A percentile compares a stretch with the other conserved stretches of the same genome.
phyloP scores from a whole-genome alignment of 495 filamentous ascomycete genomes.

The Saxophila tyrrhenica region DNA sequence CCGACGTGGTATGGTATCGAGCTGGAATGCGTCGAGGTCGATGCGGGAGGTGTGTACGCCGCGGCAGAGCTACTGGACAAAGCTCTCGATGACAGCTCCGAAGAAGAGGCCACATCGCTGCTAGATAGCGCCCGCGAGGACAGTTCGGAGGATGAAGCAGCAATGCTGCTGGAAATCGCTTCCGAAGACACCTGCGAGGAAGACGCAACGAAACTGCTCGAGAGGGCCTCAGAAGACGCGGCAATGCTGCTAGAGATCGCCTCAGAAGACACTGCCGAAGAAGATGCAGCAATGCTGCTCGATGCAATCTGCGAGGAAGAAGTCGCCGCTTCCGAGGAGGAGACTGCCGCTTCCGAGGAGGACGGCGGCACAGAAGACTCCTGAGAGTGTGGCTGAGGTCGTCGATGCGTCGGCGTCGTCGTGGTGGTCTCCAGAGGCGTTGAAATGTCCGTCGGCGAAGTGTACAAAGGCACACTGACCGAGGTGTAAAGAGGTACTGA shows the following conservation, averaged over 20 bases:
- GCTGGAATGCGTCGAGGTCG: too few species aligned
- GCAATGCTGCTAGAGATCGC: too few species aligned
- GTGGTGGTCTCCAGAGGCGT: not conserved
- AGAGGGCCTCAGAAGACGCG: too few species aligned
- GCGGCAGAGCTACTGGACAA: not conserved
- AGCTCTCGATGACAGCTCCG: not conserved
- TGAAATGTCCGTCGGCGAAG: not conserved
- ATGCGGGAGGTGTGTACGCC: not conserved
- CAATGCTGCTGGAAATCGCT: not conserved
- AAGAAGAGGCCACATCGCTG: not conserved
- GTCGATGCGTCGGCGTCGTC: not conserved
- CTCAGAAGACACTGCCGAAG: too few species aligned
- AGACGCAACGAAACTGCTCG: too few species aligned
- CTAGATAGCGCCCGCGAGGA: not conserved
- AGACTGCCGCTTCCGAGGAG: too few species aligned
- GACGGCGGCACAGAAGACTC: not conserved
- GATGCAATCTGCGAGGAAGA: too few species aligned
- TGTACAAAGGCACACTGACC: not conserved
- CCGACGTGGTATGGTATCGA: not conserved
- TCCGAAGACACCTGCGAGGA: not conserved
- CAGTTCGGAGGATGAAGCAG: conserved; percentile 5
- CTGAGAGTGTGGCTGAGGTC: not conserved
- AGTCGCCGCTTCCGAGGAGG: too few species aligned
- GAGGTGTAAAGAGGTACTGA: not conserved
- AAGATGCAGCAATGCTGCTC: too few species aligned